Base-by-base conservation (phyloP, 371 early-diverging fungal species). In the Mucor indicus region DNA sequence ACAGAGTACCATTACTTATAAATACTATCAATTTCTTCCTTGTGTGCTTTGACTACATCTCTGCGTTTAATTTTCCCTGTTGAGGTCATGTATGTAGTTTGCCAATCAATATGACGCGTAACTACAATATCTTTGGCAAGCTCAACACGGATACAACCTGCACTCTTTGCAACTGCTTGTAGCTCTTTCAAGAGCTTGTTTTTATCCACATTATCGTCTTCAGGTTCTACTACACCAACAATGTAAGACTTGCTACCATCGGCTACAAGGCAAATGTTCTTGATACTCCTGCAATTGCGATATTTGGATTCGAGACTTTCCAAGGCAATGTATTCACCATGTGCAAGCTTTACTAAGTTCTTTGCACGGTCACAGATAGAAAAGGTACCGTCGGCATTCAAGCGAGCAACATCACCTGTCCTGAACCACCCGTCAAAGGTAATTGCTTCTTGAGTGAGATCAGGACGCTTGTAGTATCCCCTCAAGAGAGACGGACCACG, bases 301-400 rank as follows among this genome's bases (percentile, higher is more conserved):
- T 93, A 93, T 21, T 84, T 77, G 12, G 91, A 80, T 68, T 99
- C 99, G 27, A 99, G 72, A 55, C 96, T 96, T 67, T 99, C 99
- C 31, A 98, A 80, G 3, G 96, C 96, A 69, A 89, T 86, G 68
- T 96, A 98, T 63, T 97, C 98, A 55, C 96, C 98, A 50, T 84
- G 76, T 37, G 64, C 65, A 20, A 74, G 47, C 64, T 99, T 97
- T 71, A 97, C 84, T 11, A 90, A 62, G 43, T 84, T 91, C 79
- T 91, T 92, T 46, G 77, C 80, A 41, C 91, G 76, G 63, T 92
- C 93, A 61, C 90, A 90, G 39, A 92, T 76, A 38, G 67, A 47
- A 16, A 91, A 59, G 23, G 77, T 74, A 11, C 90, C 90, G 41
- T 82, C 77, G 6, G 57, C 54, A 11, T 76, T 75, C 81, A 79